Conservation (phyloP, 148 eudicot genomes). For the Fagopyrum homotropicum region DNA sequence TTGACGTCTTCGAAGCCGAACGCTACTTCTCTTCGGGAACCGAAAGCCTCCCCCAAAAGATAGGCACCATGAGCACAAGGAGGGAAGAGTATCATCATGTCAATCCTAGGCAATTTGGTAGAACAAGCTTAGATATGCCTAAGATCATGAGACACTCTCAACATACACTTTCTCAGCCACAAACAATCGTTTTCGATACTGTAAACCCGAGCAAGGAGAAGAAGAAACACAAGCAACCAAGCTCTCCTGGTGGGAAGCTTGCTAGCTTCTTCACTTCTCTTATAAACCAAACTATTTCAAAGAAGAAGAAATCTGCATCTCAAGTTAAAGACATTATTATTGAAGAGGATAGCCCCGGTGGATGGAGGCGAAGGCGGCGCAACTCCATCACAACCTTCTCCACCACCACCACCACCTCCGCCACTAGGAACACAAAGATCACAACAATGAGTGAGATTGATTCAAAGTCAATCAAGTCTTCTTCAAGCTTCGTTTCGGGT, state of each 20-base stretch:
- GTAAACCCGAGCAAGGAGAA: slow-evolving; percentile 22
- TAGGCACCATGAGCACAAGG: background rate
- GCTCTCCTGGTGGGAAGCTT: slow-evolving; percentile 84
- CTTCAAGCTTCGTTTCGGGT: slow-evolving; percentile 46
- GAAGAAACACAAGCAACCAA: slow-evolving; percentile 69
- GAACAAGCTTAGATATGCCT: slow-evolving; percentile 66
- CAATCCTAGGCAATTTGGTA: slow-evolving; percentile 16
- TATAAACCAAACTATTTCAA: slow-evolving; percentile 47
- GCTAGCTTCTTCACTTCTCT: slow-evolving; percentile 73
- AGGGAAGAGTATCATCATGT: background rate
- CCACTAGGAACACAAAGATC: background rate
- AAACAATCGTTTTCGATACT: background rate
- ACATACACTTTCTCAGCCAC: slow-evolving; percentile 10
- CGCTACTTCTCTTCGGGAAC: slow-evolving; percentile 55
- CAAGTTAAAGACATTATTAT: slow-evolving; percentile 26
- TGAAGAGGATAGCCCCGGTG: slow-evolving; percentile 46
- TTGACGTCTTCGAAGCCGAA: slow-evolving; percentile 78
- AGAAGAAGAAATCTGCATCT: slow-evolving; percentile 44
- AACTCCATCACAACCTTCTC: slow-evolving; percentile 70
- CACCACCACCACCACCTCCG: slow-evolving; percentile 22
- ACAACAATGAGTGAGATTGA: slow-evolving; percentile 13
- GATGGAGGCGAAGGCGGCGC: slow-evolving; percentile 39
- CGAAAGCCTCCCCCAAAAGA: slow-evolving; percentile 21
- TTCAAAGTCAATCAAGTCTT: slow-evolving; percentile 32
- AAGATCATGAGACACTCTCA: slow-evolving; percentile 20